Evolutionary conservation across 805 yeast species (phyloP).

Genomic region (Grigorovia transvaalensis): DNA sequence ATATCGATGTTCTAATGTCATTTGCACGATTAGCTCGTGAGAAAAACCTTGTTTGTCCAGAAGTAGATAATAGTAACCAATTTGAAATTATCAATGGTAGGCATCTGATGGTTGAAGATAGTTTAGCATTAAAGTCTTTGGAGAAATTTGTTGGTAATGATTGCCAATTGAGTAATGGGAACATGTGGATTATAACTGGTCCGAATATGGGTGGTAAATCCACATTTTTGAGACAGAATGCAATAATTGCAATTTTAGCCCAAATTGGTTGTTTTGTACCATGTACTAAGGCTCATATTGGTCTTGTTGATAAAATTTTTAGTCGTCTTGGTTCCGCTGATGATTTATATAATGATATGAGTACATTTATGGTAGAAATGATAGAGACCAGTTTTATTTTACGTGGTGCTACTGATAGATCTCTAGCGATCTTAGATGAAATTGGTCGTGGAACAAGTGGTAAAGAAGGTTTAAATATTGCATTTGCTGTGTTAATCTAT

Average conservation of each 20-base stretch:
- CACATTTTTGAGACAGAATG: conserved; percentile 64
- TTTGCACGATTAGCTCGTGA: conserved; percentile 68
- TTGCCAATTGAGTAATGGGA: conserved; percentile 18
- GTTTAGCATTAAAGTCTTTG: conserved; percentile 39
- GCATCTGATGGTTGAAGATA: conserved; percentile 79
- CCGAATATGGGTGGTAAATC: conserved; percentile 89
- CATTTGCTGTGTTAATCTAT: conserved; percentile 61
- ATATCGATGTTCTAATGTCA: conserved; percentile 61
- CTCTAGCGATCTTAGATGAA: conserved; percentile 76
- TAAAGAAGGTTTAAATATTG: conserved; percentile 74
- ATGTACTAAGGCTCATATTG: conserved; percentile 50
- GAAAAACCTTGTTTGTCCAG: conserved; percentile 56
- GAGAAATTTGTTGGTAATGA: conserved; percentile 27
- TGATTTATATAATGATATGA: conserved; percentile 62
- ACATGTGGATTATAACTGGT: conserved; percentile 64
- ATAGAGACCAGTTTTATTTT: conserved; percentile 67
- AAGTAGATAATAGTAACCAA: conserved; percentile 37
- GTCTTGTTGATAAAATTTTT: conserved; percentile 68
- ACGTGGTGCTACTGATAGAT: conserved; percentile 49
- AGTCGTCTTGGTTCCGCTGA: conserved; percentile 82
- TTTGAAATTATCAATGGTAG: conserved; percentile 57
- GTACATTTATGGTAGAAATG: conserved; percentile 95
- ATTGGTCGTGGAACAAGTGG: conserved; percentile 87
- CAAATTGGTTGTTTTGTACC: conserved; percentile 73
- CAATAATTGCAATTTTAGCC: conserved; percentile 54